A percentile compares a stretch with the other conserved stretches of the same genome.
phyloP scores from a whole-genome alignment of 306 rosid genomes.

The Dryas alaskensis region DNA sequence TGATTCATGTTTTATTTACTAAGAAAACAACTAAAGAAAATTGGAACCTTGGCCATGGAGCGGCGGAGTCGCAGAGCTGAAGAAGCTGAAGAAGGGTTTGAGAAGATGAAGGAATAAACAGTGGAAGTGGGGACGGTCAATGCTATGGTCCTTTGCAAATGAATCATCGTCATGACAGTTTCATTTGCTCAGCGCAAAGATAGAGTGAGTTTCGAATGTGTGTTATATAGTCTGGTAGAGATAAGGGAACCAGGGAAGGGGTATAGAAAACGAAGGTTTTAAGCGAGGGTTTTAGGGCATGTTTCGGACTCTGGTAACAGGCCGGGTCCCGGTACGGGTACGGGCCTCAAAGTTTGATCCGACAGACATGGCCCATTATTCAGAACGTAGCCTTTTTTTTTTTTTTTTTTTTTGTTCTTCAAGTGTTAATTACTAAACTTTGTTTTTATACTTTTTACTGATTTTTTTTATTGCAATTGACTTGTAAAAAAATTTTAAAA shows the following conservation, averaged over 20 bases:
- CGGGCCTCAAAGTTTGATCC: background rate
- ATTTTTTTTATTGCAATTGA: too few relatives aligned
- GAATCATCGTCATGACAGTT: conserved; percentile 43
- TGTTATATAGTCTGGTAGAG: background rate
- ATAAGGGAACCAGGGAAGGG: background rate
- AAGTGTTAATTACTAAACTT: too few relatives aligned
- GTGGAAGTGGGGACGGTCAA: conserved; percentile 26
- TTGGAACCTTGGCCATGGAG: conserved; percentile 51
- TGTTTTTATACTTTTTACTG: too few relatives aligned
- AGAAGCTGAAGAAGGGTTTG: conserved; percentile 27
- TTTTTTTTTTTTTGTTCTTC: too few relatives aligned
- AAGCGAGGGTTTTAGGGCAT: conserved; percentile 10
- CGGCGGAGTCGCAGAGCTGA: conserved; percentile 40
- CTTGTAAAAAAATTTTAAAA: too few relatives aligned
- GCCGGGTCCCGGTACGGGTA: conserved; percentile 9
- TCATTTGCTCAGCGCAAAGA: conserved; percentile 28
- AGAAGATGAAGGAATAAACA: conserved; percentile 32
- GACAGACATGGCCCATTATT: background rate
- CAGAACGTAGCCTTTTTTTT: background rate
- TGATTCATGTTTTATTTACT: too few relatives aligned
- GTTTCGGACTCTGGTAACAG: background rate
- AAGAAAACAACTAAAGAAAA: background rate
- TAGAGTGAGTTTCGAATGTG: background rate
- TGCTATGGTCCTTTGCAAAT: conserved; percentile 50
- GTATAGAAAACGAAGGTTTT: background rate